phyloP scores from a whole-genome alignment of 257 asterid genomes.

The Henckelia pumila region DNA sequence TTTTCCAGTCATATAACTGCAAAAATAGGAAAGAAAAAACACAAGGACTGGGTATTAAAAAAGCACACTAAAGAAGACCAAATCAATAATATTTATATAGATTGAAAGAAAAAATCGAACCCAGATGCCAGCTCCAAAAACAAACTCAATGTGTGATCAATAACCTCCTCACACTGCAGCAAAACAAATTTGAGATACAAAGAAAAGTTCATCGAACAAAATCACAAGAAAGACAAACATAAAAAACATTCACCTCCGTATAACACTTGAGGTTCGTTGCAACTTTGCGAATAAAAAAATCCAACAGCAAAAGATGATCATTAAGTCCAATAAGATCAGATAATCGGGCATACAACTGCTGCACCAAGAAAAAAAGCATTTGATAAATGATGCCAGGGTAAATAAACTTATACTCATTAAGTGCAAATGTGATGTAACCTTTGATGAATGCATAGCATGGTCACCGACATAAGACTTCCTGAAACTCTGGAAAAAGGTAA shows the following conservation, averaged over 20 bases:
- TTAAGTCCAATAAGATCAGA: slow-evolving; percentile 96
- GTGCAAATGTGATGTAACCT: slow-evolving; percentile 47
- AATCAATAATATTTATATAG: slow-evolving; percentile 14
- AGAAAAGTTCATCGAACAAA: slow-evolving; percentile 18
- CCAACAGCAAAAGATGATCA: slow-evolving; percentile 86
- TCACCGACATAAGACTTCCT: slow-evolving; percentile 95
- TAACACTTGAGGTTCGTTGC: slow-evolving; percentile 92
- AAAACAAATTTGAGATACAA: slow-evolving; percentile 31
- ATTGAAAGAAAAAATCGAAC: slow-evolving; percentile 40
- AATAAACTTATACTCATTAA: slow-evolving; percentile 18
- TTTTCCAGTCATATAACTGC: slow-evolving; percentile 95
- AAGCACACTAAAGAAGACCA: slow-evolving; percentile 7
- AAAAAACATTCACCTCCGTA: slow-evolving; percentile 53
- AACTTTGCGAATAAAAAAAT: slow-evolving; percentile 79
- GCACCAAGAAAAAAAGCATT: slow-evolving; percentile 47
- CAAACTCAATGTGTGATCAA: slow-evolving; percentile 83
- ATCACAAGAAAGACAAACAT: slow-evolving; percentile 17
- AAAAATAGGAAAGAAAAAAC: no score
- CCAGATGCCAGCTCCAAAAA: slow-evolving; percentile 97
- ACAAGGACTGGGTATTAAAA: slow-evolving; percentile 18
- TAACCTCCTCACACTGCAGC: slow-evolving; percentile 80
- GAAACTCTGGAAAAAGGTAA: slow-evolving; percentile 83
- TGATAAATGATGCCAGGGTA: slow-evolving; percentile 19
- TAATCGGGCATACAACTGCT: slow-evolving; percentile 91
- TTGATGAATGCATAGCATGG: slow-evolving; percentile 97